Evolutionary conservation across 768 basidiomycete genomes (phyloP).

Genomic region (Cystoderma amianthinum): DNA sequence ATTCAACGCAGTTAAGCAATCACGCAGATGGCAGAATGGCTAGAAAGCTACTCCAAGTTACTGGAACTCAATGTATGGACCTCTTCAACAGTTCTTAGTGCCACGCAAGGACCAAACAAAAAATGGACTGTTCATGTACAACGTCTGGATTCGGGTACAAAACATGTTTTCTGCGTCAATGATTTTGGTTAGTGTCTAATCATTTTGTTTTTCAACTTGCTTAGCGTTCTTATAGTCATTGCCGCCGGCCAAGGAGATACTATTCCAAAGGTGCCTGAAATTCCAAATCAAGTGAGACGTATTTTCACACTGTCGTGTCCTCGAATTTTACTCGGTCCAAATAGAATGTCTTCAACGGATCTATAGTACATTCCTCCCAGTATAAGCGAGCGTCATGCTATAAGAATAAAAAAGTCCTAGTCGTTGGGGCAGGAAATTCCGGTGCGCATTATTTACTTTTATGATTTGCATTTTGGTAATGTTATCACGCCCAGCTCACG

Average conservation of each 20-base stretch:
- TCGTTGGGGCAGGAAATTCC: neutral
- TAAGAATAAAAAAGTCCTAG: neutral
- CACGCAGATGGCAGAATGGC: constrained; percentile 54
- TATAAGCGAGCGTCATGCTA: neutral
- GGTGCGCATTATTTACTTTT: neutral
- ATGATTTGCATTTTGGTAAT: neutral
- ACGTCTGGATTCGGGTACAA: neutral
- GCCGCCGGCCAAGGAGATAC: neutral
- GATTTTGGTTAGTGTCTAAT: neutral
- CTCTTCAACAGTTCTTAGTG: constrained; percentile 27
- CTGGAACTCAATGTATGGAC: constrained; percentile 65
- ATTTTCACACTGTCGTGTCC: neutral
- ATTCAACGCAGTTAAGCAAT: neutral
- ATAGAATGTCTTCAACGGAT: neutral
- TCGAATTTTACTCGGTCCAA: neutral
- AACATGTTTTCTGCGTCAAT: neutral
- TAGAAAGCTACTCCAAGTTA: constrained; percentile 54
- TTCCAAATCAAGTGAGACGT: neutral
- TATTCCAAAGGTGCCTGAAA: neutral
- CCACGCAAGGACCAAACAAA: constrained; percentile 21
- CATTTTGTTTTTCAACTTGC: neutral
- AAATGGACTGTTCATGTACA: constrained; percentile 37
- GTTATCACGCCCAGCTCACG: neutral
- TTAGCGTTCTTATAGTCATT: neutral
- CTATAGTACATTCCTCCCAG: neutral